Percentiles rank a stretch among this genome's conserved stretches.
Evolutionary conservation across 106 monocot genomes (phyloP).

Genomic region (Apostasia ramifera): DNA sequence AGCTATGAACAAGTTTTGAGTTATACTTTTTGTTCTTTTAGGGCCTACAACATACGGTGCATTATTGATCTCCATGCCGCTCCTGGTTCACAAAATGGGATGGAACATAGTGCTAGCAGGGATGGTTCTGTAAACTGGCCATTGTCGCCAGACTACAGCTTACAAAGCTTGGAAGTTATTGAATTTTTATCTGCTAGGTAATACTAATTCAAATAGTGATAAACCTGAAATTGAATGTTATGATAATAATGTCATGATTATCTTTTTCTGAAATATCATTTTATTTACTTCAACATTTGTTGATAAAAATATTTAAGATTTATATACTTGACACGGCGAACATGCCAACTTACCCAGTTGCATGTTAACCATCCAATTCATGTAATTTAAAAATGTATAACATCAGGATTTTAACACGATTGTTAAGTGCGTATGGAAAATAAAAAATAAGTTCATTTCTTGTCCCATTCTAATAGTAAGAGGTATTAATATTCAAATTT

Average conservation of each 20-base stretch:
- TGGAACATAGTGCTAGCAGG: conserved; percentile 84
- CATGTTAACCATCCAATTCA: no score
- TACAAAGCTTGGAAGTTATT: conserved; percentile 53
- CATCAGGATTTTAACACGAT: no score
- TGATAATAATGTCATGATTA: not conserved
- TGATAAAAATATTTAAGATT: no score
- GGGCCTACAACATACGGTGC: conserved; percentile 54
- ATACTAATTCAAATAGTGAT: not conserved
- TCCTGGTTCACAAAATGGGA: conserved; percentile 85
- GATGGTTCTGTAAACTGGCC: conserved; percentile 79
- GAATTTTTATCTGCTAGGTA: conserved; percentile 71
- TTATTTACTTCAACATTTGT: not conserved
- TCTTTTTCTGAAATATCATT: not conserved
- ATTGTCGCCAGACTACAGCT: conserved; percentile 31
- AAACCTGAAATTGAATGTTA: not conserved
- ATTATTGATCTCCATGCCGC: conserved; percentile 93
- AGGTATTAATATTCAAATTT: no score
- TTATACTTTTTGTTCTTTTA: conserved; percentile 12
- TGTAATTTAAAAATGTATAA: no score
- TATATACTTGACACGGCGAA: no score
- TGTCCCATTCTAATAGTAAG: no score
- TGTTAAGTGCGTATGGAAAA: no score
- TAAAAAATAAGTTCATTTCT: no score
- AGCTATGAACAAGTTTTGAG: not conserved
- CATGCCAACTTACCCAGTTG: no score